phyloP scores from a whole-genome alignment of 306 rosid species.

The Begonia fuchsioides region DNA sequence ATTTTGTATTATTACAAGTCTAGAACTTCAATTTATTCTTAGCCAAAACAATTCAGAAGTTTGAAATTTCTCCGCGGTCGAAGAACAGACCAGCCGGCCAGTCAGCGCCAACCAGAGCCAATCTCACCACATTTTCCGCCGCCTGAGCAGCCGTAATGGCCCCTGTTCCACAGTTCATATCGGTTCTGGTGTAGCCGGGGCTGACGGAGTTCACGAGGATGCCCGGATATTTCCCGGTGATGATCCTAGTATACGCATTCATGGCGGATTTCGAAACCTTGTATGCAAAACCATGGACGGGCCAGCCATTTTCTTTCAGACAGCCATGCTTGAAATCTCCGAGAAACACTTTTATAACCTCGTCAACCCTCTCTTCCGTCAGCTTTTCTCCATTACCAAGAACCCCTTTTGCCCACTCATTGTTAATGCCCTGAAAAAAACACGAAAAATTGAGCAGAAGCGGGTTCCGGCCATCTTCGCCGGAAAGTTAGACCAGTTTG shows the following conservation, averaged over 20 bases:
- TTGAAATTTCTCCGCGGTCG: background rate
- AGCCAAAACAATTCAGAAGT: background rate
- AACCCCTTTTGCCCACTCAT: constrained; percentile 4
- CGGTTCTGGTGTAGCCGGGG: constrained; percentile 7
- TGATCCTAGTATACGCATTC: constrained; percentile 12
- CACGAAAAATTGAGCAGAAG: background rate
- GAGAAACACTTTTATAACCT: constrained; percentile 2
- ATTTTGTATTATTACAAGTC: no score
- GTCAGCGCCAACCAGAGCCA: background rate
- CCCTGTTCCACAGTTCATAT: background rate
- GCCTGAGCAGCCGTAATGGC: background rate
- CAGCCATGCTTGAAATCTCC: constrained; percentile 6
- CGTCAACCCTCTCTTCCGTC: constrained; percentile 10
- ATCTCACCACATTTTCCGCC: background rate
- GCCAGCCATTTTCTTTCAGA: constrained; percentile 6
- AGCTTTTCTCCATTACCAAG: constrained; percentile 1
- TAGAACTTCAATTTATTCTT: no score
- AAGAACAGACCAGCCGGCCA: constrained; percentile 10
- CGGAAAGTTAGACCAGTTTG: background rate
- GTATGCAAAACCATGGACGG: background rate
- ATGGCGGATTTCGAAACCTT: constrained; percentile 7
- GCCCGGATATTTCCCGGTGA: constrained; percentile 2
- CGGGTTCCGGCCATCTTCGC: background rate
- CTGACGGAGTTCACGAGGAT: constrained; percentile 2
- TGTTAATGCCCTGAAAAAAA: constrained; percentile 1